Conservation (phyloP, 352 stramenopile genomes). For the Globisporangium alternatum region DNA sequence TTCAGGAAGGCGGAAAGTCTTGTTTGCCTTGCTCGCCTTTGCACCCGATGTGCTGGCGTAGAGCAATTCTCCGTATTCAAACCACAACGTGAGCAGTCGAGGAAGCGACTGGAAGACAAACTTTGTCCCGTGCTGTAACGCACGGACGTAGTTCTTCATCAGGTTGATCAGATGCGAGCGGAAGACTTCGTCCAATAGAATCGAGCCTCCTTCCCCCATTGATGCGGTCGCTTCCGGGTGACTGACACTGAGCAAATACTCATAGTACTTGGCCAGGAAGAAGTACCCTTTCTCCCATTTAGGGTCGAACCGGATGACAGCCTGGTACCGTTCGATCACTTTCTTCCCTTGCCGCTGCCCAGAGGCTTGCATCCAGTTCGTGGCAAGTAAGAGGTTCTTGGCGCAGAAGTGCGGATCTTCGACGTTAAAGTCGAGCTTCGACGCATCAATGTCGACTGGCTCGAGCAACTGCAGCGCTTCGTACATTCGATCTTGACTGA, state of each 20-base stretch:
- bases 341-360: constrained; percentile 92
- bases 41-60: constrained; percentile 28
- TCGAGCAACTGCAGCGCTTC: constrained; percentile 83
- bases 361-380: constrained; percentile 95
- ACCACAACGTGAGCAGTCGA: constrained; percentile 96
- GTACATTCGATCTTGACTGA: constrained; percentile 81
- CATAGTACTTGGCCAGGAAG: constrained; percentile 88
- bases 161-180: constrained; percentile 81
- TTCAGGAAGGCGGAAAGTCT: constrained; percentile 60
- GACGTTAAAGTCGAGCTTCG: constrained; percentile 70
- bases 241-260: constrained; percentile 84
- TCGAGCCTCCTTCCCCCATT: constrained; percentile 29
- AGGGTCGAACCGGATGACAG: constrained; percentile 92
- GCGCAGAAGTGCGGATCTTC: constrained; percentile 75
- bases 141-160: constrained; percentile 94
- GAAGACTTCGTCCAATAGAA: constrained; percentile 59
- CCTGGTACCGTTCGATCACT: constrained; percentile 93
- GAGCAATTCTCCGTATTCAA: constrained; percentile 92
- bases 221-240: constrained; percentile 44
- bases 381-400: constrained; percentile 91
- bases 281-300: constrained; percentile 95
- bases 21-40: constrained; percentile 48
- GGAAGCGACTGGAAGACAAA: constrained; percentile 97
- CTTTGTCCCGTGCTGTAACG: constrained; percentile 87
- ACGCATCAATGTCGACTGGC: constrained; percentile 72